These are phyloP conservation scores for Vitis cinerea DNA, from an alignment of 164 flowering plant species.

Conservation along the genomic window DNA sequence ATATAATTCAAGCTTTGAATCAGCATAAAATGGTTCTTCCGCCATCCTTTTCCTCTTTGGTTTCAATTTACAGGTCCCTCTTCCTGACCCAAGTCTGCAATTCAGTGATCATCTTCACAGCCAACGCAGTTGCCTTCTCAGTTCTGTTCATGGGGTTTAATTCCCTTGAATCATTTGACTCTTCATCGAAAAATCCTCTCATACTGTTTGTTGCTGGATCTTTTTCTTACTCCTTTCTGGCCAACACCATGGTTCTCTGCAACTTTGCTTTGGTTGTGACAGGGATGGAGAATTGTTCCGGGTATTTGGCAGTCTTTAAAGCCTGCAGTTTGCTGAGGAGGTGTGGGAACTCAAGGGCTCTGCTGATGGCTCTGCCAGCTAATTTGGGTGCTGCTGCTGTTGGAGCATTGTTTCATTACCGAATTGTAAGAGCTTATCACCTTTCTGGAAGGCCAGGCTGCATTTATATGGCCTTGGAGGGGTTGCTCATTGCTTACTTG, in stretches of 20 bases:
- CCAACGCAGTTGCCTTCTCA: slow-evolving; percentile 25
- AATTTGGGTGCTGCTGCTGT: slow-evolving; percentile 45
- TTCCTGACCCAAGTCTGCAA: slow-evolving; percentile 37
- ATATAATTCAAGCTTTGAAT: slow-evolving; percentile 16
- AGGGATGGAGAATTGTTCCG: slow-evolving; percentile 34
- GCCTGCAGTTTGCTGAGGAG: slow-evolving; percentile 41
- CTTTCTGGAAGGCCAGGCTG: slow-evolving; percentile 3
- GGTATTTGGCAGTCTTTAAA: slow-evolving; percentile 32
- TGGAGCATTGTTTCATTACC: slow-evolving; percentile 51
- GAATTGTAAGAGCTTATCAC: slow-evolving; percentile 34
- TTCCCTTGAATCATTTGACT: slow-evolving; percentile 10
- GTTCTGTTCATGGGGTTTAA: slow-evolving; percentile 28
- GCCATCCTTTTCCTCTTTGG: slow-evolving; percentile 13
- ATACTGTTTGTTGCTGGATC: slow-evolving; percentile 16
- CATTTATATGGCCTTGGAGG: slow-evolving; percentile 39
- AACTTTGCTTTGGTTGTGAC: slow-evolving; percentile 43
- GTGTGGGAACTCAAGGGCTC: slow-evolving; percentile 44
- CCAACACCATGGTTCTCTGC: slow-evolving; percentile 27
- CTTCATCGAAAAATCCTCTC: slow-evolving; percentile 10
- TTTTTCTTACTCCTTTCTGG: slow-evolving; percentile 26
- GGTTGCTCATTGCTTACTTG: slow-evolving; percentile 47
- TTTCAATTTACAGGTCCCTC: slow-evolving; percentile 27
- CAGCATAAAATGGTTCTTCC: slow-evolving; percentile 3
- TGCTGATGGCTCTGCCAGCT: slow-evolving; percentile 37
- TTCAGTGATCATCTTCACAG: slow-evolving; percentile 24